Conservation (phyloP, 257 asterid genomes). For the Verbascum thapsus region DNA sequence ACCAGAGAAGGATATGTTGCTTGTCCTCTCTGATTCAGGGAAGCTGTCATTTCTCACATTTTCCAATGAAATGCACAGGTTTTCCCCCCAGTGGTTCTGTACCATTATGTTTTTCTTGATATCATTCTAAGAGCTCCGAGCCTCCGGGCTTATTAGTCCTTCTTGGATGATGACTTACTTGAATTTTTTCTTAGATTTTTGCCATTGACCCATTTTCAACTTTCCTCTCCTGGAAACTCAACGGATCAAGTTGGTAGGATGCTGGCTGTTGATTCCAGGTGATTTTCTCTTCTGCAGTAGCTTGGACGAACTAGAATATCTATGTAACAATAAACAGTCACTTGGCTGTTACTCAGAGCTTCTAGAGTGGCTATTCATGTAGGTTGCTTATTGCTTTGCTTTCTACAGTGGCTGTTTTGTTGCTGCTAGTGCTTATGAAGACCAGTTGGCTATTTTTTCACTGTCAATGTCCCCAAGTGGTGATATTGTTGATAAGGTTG, state of each 20-base stretch:
- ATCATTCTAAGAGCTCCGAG: constrained; percentile 25
- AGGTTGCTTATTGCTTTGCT: constrained; percentile 47
- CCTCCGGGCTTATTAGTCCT: constrained; percentile 14
- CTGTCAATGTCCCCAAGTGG: constrained; percentile 61
- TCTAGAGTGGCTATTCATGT: constrained; percentile 46
- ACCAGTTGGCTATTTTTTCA: constrained; percentile 77
- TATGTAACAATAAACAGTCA: constrained; percentile 27
- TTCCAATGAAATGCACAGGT: constrained; percentile 97
- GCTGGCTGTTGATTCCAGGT: constrained; percentile 90
- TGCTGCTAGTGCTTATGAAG: constrained; percentile 94
- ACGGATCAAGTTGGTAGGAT: constrained; percentile 87
- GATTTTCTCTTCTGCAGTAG: constrained; percentile 38
- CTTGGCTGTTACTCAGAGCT: constrained; percentile 42
- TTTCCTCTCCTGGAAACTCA: constrained; percentile 77
- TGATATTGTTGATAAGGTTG: constrained; percentile 81
- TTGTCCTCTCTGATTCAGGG: constrained; percentile 95
- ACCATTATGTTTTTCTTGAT: constrained; percentile 14
- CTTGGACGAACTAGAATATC: constrained; percentile 19
- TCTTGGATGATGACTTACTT: constrained; percentile 27
- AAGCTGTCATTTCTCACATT: constrained; percentile 86
- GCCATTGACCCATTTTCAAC: constrained; percentile 68
- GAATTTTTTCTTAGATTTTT: constrained; percentile 55
- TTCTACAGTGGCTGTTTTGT: constrained; percentile 86
- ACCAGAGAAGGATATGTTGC: constrained; percentile 68
- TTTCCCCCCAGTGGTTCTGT: no score